These are phyloP conservation scores for Venturia asperata DNA, from an alignment of 2,329 filamentous ascomycete genomes.

Conservation along the genomic window DNA sequence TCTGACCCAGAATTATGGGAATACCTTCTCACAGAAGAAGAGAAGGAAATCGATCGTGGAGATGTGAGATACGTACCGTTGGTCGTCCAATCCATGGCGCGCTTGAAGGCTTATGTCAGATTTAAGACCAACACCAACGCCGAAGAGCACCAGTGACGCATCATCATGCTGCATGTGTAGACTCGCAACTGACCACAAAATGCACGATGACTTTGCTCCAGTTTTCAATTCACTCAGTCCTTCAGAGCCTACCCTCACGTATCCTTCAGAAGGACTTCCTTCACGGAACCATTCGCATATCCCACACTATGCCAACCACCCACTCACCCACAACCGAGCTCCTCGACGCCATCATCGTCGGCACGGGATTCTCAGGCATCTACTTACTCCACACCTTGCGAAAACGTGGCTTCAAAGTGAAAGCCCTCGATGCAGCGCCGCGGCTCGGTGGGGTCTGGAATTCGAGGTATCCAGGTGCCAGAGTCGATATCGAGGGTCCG, in stretches of 20 bases:
- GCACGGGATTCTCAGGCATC: slow-evolving; percentile 12
- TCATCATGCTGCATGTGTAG: not conserved
- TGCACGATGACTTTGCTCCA: no score
- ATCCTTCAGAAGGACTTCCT: no score
- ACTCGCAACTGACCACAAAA: no score
- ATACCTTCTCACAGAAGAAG: no score
- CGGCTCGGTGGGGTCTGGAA: slow-evolving; percentile 40
- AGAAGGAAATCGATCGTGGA: not conserved
- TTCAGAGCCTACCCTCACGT: no score
- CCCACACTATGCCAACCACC: not conserved
- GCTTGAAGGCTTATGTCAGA: slow-evolving; percentile 4
- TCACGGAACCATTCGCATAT: not conserved
- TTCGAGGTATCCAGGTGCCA: slow-evolving; percentile 39
- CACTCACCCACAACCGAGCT: not conserved
- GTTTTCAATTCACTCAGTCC: no score
- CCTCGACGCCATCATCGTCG: slow-evolving; percentile 13
- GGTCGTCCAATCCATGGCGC: not conserved
- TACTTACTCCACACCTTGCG: slow-evolving; percentile 11
- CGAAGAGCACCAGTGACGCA: not conserved
- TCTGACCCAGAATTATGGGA: no score
- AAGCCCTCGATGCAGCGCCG: slow-evolving; percentile 34
- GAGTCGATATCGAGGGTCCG: slow-evolving; percentile 42
- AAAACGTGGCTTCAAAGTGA: slow-evolving; percentile 16
- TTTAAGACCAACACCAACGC: not conserved
- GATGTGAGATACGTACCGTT: not conserved